Evolutionary conservation across 305 asterid genomes (phyloP).

Genomic region (Solanum aculeatissimum): DNA sequence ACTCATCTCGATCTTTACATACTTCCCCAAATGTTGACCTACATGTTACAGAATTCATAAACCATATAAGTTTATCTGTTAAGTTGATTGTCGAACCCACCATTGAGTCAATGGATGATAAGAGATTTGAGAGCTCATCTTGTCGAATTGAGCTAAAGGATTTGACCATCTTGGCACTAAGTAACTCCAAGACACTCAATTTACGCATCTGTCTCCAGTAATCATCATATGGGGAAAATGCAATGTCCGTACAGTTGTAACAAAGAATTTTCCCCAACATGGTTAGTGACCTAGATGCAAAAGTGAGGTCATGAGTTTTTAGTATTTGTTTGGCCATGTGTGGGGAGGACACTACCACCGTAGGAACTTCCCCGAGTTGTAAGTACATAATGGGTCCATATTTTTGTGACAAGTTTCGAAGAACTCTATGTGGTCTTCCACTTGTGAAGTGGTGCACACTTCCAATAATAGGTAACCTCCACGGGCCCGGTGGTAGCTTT

Average conservation of each 20-base stretch:
- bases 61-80: neutral
- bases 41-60: neutral
- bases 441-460: neutral
- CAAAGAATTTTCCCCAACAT: neutral
- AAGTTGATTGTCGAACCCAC: neutral
- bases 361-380: slow-evolving; percentile 10
- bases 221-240: neutral
- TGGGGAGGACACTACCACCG: slow-evolving; percentile 4
- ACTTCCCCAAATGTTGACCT: slow-evolving; percentile 2
- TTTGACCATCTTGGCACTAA: neutral
- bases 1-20: neutral
- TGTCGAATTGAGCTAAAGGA: neutral
- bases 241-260: neutral
- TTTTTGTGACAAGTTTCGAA: neutral
- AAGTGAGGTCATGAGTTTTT: neutral
- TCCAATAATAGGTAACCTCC: slow-evolving; percentile 1
- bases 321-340: slow-evolving; percentile 9
- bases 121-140: neutral
- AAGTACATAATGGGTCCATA: slow-evolving; percentile 8
- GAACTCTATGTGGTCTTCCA: neutral
- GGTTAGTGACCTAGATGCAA: slow-evolving; percentile 3
- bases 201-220: slow-evolving; percentile 11
- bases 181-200: neutral
- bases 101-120: neutral
- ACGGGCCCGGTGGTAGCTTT: neutral